Conservation (phyloP, 768 basidiomycete genomes). For the Suillus lakei region DNA sequence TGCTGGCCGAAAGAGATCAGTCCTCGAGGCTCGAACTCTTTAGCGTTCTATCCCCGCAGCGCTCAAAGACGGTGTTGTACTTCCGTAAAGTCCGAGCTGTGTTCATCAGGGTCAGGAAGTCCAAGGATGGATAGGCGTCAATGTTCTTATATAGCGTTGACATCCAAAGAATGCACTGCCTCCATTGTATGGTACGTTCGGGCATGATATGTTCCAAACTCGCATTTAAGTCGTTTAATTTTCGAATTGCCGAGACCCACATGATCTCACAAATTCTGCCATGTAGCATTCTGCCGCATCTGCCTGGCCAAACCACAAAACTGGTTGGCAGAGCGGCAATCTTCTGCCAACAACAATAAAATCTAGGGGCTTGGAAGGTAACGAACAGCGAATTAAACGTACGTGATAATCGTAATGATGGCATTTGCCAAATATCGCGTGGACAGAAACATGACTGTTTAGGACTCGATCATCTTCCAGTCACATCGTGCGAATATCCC, state of each 20-base stretch:
- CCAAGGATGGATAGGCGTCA: background rate
- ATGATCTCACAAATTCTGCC: background rate
- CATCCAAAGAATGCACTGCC: background rate
- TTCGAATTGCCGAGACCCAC: background rate
- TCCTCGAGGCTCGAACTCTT: background rate
- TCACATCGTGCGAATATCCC: background rate
- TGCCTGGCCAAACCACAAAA: no score
- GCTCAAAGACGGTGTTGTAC: background rate
- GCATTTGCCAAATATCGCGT: no score
- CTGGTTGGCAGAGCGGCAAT: background rate
- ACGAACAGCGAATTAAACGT: background rate
- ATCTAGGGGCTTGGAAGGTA: background rate
- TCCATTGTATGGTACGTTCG: background rate
- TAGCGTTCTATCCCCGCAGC: background rate
- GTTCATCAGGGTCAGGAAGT: background rate
- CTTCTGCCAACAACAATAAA: background rate
- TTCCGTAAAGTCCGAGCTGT: background rate
- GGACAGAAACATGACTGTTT: no score
- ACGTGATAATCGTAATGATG: background rate
- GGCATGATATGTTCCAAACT: background rate
- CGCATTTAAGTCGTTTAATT: background rate
- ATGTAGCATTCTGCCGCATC: no score
- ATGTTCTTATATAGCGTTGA: background rate
- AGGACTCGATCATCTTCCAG: background rate
- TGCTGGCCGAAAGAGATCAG: background rate